Evolutionary conservation across 805 yeast species (phyloP), one percentile per base, ranked within the genome.

Genomic region (Cyberlindnera petersonii): DNA sequence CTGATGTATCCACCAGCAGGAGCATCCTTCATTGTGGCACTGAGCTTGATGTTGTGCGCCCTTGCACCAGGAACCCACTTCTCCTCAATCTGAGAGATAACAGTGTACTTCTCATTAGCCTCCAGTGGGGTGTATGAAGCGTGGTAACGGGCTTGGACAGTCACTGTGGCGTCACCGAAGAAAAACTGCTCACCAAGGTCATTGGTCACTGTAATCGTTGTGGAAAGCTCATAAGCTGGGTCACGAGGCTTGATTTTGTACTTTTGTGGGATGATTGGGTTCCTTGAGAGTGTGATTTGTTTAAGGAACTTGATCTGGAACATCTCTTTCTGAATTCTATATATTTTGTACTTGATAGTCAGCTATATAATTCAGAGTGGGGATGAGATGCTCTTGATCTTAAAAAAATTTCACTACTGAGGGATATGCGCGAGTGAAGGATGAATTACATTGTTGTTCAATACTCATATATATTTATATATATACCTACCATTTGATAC

Each of bases 121-220:
- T 11, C 3, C 8, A 31, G 23, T 7, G 41, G 39, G 7, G 32
- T 29, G 32, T 29, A 18, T 11, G 18, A 15, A 3, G 20, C 2
- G 16, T 49, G 40, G 17, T n/a, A 22, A 18, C 48, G 40, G 2
- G 40, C 34, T 13, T 45, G 42, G 7, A 47, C 18, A 0, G 46
- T 32, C 7, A 54, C 19, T 0, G 38, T 20, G 2, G 53, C 48
- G 19, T 53, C 46, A 6, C 70, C 72, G 35, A 55, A 56, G 49
- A 63, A 66, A 40, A 57, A 60, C 30, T 50, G 51, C 18, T 68
- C 72, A 4, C 72, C 72, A 2, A 68, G 56, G 41, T 68, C 72
- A 31, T 67, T 68, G 3, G 66, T 52, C 13, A 68, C 40, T 1
- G 61, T 47, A 10, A 56, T 17, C 1, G 59, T 52, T 1, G 55